A percentile compares a stretch with the other conserved stretches of the same genome.
phyloP scores from a whole-genome alignment of 441 rosid genomes.

The Hypseocharis bilobata region DNA sequence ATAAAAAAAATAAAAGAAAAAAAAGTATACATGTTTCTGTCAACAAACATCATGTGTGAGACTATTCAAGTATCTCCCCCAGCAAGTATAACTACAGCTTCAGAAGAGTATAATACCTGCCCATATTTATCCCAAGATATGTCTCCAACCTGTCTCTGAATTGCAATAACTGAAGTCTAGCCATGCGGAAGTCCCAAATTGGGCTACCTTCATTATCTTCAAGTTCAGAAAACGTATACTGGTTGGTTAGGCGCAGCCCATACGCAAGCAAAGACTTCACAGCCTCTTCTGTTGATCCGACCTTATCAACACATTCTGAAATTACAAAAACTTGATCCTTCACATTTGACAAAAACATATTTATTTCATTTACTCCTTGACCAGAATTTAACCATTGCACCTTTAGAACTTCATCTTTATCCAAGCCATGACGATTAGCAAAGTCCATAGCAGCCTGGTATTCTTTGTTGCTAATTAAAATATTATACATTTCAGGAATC shows the following conservation, averaged over 20 bases:
- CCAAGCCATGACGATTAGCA: conserved; percentile 69
- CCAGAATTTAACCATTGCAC: conserved; percentile 74
- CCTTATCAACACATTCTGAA: conserved; percentile 66
- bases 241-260: conserved; percentile 57
- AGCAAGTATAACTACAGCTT: conserved; percentile 3
- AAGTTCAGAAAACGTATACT: conserved; percentile 42
- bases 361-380: conserved; percentile 50
- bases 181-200: conserved; percentile 64
- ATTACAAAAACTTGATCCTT: conserved; percentile 67
- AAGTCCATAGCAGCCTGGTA: conserved; percentile 70
- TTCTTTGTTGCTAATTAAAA: conserved; percentile 48
- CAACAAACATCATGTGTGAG: too few relatives aligned
- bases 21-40: too few relatives aligned
- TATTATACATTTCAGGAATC: conserved; percentile 65
- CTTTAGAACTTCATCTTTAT: conserved; percentile 71
- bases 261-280: conserved; percentile 59
- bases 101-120: conserved; percentile 54
- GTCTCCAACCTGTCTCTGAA: conserved; percentile 84
- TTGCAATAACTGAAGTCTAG: conserved; percentile 79
- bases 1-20: too few relatives aligned
- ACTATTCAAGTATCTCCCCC: too few relatives aligned
- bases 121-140: conserved; percentile 92
- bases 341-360: conserved; percentile 49
- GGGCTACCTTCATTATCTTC: conserved; percentile 43
- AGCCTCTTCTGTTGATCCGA: conserved; percentile 75